These are phyloP conservation scores for Penstemon eatonii DNA, from an alignment of 257 asterid genomes.

Conservation along the genomic window DNA sequence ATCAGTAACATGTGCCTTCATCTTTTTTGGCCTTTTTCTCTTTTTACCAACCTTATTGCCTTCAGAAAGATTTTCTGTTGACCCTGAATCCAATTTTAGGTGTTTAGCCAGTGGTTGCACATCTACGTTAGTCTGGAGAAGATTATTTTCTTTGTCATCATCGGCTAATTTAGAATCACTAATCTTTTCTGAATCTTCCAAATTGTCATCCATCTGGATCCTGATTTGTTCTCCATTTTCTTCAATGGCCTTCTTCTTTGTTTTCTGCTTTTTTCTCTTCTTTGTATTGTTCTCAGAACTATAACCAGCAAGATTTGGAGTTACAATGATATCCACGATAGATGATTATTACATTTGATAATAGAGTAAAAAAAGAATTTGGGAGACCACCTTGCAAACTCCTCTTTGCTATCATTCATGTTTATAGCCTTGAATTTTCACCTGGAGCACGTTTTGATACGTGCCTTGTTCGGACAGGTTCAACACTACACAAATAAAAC, in stretches of 20 bases:
- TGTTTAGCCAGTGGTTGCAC: conserved; percentile 31
- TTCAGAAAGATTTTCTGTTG: conserved; percentile 30
- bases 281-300: conserved; percentile 8
- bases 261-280: conserved; percentile 26
- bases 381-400: conserved; percentile 12
- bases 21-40: conserved; percentile 11
- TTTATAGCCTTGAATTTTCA: conserved; percentile 3
- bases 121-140: conserved; percentile 17
- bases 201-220: conserved; percentile 31
- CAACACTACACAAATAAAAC: conserved; percentile 18
- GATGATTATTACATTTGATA: conserved; percentile 11
- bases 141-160: conserved; percentile 25
- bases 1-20: conserved; percentile 8
- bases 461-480: background rate
- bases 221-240: conserved; percentile 27
- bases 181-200: conserved; percentile 23
- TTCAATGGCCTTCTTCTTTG: conserved; percentile 28
- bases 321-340: conserved; percentile 19
- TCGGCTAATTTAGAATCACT: conserved; percentile 22
- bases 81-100: conserved; percentile 22
- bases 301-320: conserved; percentile 24
- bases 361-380: background rate
- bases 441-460: background rate
- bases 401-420: conserved; percentile 10
- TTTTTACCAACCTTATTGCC: conserved; percentile 24